A percentile compares a stretch with the other conserved stretches of the same genome.
phyloP scores from a whole-genome alignment of 1,284 basidiomycete genomes.

The Tilletia caries region DNA sequence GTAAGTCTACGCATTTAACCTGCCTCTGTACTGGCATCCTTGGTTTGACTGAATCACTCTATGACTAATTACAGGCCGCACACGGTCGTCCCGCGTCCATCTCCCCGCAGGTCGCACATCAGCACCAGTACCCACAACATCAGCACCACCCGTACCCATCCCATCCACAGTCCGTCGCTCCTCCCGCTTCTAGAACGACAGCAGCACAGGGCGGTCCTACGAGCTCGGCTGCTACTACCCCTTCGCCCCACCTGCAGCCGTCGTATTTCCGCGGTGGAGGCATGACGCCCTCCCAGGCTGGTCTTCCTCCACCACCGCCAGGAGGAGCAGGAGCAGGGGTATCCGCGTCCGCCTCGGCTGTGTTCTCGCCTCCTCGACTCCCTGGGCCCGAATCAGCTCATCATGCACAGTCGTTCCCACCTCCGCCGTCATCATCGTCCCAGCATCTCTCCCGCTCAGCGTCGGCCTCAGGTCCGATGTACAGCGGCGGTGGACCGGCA shows the following conservation, averaged over 20 bases:
- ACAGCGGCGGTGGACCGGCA: not conserved
- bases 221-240: not conserved
- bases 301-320: too few relatives aligned
- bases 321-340: too few relatives aligned
- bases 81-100: not conserved
- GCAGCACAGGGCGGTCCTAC: too few relatives aligned
- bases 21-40: not conserved
- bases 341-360: too few relatives aligned
- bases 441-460: not conserved
- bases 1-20: not conserved
- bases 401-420: not conserved
- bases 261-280: not conserved
- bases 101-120: not conserved
- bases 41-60: too few relatives aligned
- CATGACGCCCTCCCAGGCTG: too few relatives aligned
- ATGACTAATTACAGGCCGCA: not conserved
- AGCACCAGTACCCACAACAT: not conserved
- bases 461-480: not conserved
- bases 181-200: not conserved
- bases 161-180: not conserved
- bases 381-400: not conserved
- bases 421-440: not conserved
- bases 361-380: too few relatives aligned
- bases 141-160: not conserved
- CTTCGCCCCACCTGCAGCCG: conserved; percentile 4